Percentiles rank a stretch among this genome's conserved stretches.
These are phyloP conservation scores for Rostrohypoxylon terebratum DNA, from an alignment of 495 filamentous ascomycete genomes.

Conservation along the genomic window DNA sequence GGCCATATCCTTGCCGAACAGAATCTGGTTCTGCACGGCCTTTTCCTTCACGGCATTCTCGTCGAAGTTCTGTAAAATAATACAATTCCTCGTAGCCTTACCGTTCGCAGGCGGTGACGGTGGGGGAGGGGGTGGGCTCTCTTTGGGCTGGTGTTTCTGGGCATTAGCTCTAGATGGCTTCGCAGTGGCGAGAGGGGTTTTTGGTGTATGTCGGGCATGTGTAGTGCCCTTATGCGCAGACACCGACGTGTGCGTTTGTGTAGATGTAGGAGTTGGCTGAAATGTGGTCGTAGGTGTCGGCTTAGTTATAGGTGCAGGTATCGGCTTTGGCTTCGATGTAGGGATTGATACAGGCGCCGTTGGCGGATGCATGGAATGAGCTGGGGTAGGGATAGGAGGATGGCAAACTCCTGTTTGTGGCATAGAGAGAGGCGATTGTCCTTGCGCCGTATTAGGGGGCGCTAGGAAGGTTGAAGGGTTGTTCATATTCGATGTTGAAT, in stretches of 20 bases:
- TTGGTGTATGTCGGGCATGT: slow-evolving; percentile 26
- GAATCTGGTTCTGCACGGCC: slow-evolving; percentile 64
- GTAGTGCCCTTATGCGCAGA: slow-evolving; percentile 9
- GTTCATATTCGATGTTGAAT: slow-evolving; percentile 28
- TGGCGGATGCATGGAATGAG: slow-evolving; percentile 35
- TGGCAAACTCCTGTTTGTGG: slow-evolving; percentile 44
- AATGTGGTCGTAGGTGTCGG: slow-evolving; percentile 8
- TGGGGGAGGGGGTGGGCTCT: slow-evolving; percentile 37
- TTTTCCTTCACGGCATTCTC: slow-evolving; percentile 65
- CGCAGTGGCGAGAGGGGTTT: slow-evolving; percentile 16
- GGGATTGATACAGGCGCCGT: slow-evolving; percentile 29
- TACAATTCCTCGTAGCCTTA: slow-evolving; percentile 60
- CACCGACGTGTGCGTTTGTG: slow-evolving; percentile 22
- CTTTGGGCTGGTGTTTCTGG: slow-evolving; percentile 45
- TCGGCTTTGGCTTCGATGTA: background rate
- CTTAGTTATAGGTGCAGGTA: slow-evolving; percentile 4
- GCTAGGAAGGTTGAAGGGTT: slow-evolving; percentile 56
- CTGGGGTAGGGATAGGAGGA: slow-evolving; percentile 26
- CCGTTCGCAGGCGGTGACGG: slow-evolving; percentile 46
- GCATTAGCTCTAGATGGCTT: slow-evolving; percentile 40
- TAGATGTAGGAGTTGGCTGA: slow-evolving; percentile 22
- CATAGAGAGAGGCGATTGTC: slow-evolving; percentile 56
- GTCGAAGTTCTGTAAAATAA: slow-evolving; percentile 69
- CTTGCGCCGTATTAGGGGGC: slow-evolving; percentile 57
- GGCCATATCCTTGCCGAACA: slow-evolving; percentile 65